Evolutionary conservation across 768 basidiomycete genomes (phyloP).

Genomic region (Tylopilus balloui): DNA sequence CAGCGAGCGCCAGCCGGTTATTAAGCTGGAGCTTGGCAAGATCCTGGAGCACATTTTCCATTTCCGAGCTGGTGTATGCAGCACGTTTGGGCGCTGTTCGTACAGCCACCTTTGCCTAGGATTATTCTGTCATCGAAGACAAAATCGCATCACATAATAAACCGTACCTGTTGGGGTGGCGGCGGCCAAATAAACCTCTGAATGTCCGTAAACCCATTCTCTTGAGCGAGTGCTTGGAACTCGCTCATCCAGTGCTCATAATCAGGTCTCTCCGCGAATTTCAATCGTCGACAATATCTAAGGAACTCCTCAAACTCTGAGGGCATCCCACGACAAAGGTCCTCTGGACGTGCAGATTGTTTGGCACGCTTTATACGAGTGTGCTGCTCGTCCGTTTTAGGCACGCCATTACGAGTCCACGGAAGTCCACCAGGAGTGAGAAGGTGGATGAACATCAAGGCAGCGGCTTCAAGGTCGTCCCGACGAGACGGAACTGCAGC

Average conservation of each 20-base stretch:
- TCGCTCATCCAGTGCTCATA: constrained; percentile 62
- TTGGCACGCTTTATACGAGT: constrained; percentile 63
- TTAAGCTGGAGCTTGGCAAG: constrained; percentile 57
- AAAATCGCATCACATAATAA: neutral
- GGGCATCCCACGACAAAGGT: constrained; percentile 65
- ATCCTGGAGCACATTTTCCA: constrained; percentile 55
- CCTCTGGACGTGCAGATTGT: constrained; percentile 53
- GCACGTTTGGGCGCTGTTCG: constrained; percentile 14
- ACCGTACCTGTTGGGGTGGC: constrained; percentile 35
- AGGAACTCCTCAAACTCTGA: constrained; percentile 74
- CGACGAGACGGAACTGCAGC: constrained; percentile 66
- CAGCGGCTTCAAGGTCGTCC: constrained; percentile 74
- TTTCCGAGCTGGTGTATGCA: constrained; percentile 36
- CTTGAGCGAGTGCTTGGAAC: constrained; percentile 57
- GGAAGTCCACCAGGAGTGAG: constrained; percentile 69
- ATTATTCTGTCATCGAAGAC: constrained; percentile 2
- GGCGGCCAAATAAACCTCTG: constrained; percentile 75
- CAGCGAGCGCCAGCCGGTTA: constrained; percentile 47
- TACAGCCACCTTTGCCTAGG: constrained; percentile 30
- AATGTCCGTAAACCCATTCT: constrained; percentile 52
- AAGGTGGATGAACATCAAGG: constrained; percentile 77
- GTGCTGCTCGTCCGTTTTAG: constrained; percentile 63
- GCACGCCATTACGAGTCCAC: constrained; percentile 81
- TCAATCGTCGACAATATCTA: constrained; percentile 63
- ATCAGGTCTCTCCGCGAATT: constrained; percentile 65